Evolutionary conservation across 352 stramenopile genomes (phyloP).

Genomic region (Globisporangium polare): DNA sequence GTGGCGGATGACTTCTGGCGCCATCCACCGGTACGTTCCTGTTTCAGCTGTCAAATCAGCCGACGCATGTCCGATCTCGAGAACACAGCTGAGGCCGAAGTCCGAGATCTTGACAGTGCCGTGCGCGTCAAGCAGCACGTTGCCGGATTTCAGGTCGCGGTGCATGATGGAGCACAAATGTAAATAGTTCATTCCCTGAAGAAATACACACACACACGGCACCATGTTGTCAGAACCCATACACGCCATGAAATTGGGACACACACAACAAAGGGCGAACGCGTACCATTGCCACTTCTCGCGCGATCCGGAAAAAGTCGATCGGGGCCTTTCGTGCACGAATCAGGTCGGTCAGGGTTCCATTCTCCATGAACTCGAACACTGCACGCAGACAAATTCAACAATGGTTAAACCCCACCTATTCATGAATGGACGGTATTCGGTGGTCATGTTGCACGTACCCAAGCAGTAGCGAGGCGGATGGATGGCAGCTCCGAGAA

Average conservation of each 20-base stretch:
- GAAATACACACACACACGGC: not conserved
- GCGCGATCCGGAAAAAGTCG: slow-evolving; percentile 77
- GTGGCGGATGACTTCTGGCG: slow-evolving; percentile 92
- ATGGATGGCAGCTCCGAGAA: slow-evolving; percentile 73
- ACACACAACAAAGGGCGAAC: not conserved
- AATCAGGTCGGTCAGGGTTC: slow-evolving; percentile 82
- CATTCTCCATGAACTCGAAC: slow-evolving; percentile 88
- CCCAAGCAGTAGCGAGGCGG: slow-evolving; percentile 79
- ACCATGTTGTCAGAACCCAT: not conserved
- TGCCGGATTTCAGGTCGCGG: slow-evolving; percentile 95
- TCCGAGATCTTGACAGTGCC: slow-evolving; percentile 87
- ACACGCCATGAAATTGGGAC: not conserved
- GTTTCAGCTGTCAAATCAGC: slow-evolving; percentile 84
- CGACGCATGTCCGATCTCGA: slow-evolving; percentile 66
- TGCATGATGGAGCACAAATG: slow-evolving; percentile 94
- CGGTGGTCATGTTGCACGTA: slow-evolving; percentile 21
- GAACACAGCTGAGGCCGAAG: slow-evolving; percentile 83
- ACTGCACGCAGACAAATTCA: slow-evolving; percentile 25
- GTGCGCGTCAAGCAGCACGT: slow-evolving; percentile 86
- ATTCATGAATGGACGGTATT: too few relatives aligned
- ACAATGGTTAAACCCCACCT: too few relatives aligned
- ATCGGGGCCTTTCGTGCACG: slow-evolving; percentile 56
- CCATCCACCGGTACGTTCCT: slow-evolving; percentile 94
- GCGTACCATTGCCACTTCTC: slow-evolving; percentile 76
- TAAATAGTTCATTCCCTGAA: slow-evolving; percentile 92